Base-by-base conservation (phyloP, 768 basidiomycete species). In the Coprinopsis cinerea region DNA sequence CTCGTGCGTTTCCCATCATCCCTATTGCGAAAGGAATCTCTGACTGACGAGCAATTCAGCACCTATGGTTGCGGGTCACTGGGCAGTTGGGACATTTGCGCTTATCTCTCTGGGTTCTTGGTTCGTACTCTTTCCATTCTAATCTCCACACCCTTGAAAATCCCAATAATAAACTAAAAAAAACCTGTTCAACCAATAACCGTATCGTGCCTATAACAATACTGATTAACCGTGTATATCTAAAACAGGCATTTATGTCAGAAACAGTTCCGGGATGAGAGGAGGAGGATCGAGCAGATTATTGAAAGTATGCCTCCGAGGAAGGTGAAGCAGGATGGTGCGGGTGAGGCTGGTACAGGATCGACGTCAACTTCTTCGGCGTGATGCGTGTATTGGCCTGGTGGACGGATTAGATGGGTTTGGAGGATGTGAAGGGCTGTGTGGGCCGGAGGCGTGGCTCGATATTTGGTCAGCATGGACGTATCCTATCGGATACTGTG, bases 1-100 rank as follows among this genome's bases (percentile, higher is more conserved):
- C 79, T 10, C 70, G 88, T 88, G 62, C 49, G 82, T 71, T 1
- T 26, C 11, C 10, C 22, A n/a, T 39, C 35, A n/a, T n/a, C 32
- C 27, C 17, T 26, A 26, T n/a, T n/a, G n/a, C n/a, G n/a, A n/a
- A n/a, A 18, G 23, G 14, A 23, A 39, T 17, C 23, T 23, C 5
- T 39, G 18, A 27, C 13, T 18, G 13, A 44, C 37, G 14, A 45
- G 20, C 18, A 49, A 27, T 20, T 7, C 50, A 86, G 88, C 72
- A 26, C 74, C 81, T 1, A 72, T 85, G 50, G 72, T 79, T 32
- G 88, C 86, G 30, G 83, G 78, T 2, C 80, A 88, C 61, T 92
- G 89, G 89, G 87, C 84, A 13, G 73, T 88, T 17, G 85, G 79
- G 4, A 82, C 88, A 1, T 92, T 88, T 58, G 67, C 79, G 54